These are phyloP conservation scores for Quercus phellos DNA, from an alignment of 331 rosid species.

Conservation along the genomic window DNA sequence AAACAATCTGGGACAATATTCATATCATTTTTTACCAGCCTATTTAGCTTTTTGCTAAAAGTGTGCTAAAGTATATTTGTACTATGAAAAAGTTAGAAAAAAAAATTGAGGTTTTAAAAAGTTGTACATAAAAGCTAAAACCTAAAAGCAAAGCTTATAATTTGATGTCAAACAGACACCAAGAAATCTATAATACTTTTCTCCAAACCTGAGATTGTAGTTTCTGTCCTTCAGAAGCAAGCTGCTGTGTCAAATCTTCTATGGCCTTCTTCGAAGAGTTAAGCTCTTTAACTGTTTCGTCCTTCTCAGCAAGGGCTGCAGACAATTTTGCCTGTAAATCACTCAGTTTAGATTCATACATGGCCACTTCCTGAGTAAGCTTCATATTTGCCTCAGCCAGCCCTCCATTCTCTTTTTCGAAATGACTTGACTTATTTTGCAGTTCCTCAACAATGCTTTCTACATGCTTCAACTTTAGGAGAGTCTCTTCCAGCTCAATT, in stretches of 20 bases:
- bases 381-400: slow-evolving; percentile 51
- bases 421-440: slow-evolving; percentile 46
- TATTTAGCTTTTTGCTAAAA: too few relatives aligned
- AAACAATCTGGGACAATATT: background rate
- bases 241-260: slow-evolving; percentile 54
- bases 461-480: slow-evolving; percentile 49
- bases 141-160: too few relatives aligned
- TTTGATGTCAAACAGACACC: too few relatives aligned
- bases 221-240: slow-evolving; percentile 53
- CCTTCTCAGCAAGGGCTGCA: slow-evolving; percentile 49
- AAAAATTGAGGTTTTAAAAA: too few relatives aligned
- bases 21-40: background rate
- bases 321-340: slow-evolving; percentile 49
- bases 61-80: too few relatives aligned
- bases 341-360: slow-evolving; percentile 48
- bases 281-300: slow-evolving; percentile 48
- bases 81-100: too few relatives aligned
- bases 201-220: slow-evolving; percentile 75
- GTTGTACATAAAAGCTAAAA: too few relatives aligned
- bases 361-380: slow-evolving; percentile 58
- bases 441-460: slow-evolving; percentile 56
- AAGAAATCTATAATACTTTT: background rate
- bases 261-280: slow-evolving; percentile 36
- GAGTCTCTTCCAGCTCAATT: slow-evolving; percentile 54
- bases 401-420: slow-evolving; percentile 52